Evolutionary conservation across 1,284 basidiomycete species (phyloP), one percentile per base, ranked within the genome.

Genomic region (Lentinus polychrous): DNA sequence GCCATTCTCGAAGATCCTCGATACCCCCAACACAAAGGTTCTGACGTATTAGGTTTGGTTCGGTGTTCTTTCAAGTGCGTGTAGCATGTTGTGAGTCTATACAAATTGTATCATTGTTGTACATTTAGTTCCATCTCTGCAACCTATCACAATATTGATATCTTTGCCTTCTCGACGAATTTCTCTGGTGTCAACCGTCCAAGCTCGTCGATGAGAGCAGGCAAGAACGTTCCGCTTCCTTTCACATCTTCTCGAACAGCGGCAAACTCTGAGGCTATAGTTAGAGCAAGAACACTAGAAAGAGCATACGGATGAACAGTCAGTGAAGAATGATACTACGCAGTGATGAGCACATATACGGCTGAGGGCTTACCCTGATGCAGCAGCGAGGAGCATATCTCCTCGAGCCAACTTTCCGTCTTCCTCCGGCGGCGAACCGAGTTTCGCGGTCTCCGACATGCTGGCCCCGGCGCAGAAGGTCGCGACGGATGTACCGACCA

Each of bases 171-270:
- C 38, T 69, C 52, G 15, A 59, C 57, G 8, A 91, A 58, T 10
- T 68, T 74, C 22, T 81, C 76, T 0, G 82, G 72, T 5, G 74
- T 78, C 48, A 94, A 66, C 11, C 72, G 67, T 57, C 79, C 83
- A 41, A 95, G 68, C 58, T 85, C 84, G 60, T 97, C 94, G 34
- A 97, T 86, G 47, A 97, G 70, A 0, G 86, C 91, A 15, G 90
- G 76, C 18, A 95, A 68, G 71, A 97, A 96, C 0, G 91, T 90
- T 37, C 91, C 92, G 3, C 91, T 86, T 0, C 94, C 94, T 43
- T 72, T 74, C 20, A 95, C 90, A 51, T 86, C 80, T 1, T 69
- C 59, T 40, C 83, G 73, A n/a, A 65, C 65, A 0, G 81, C 86
- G 0, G 94, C 93, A 6, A 83, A 60, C 66, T 97, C 91, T 8